These are phyloP conservation scores for Euptelea pleiosperma DNA, from an alignment of 164 flowering plant species.

Conservation along the genomic window DNA sequence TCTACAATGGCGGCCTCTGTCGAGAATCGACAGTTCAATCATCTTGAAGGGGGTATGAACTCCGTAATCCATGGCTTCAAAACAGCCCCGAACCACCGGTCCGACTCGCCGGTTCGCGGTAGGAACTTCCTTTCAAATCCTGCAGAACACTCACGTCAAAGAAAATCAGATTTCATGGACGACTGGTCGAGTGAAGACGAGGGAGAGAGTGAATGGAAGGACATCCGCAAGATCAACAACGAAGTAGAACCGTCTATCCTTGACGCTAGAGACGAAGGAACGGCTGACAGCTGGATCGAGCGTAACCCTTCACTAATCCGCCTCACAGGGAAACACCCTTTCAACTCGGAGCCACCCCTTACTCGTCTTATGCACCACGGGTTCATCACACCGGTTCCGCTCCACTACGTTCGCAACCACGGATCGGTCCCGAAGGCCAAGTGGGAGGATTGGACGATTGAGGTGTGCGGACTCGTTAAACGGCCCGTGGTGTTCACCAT, in stretches of 20 bases:
- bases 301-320: slow-evolving; percentile 76
- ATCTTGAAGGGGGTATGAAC: slow-evolving; percentile 32
- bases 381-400: slow-evolving; percentile 86
- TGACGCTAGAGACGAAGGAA: slow-evolving; percentile 63
- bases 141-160: too few relatives aligned
- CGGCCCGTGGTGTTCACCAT: slow-evolving; percentile 62
- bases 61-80: slow-evolving; percentile 36
- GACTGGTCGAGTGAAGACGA: slow-evolving; percentile 32
- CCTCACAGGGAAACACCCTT: slow-evolving; percentile 95
- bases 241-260: slow-evolving; percentile 55
- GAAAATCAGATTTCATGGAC: background rate
- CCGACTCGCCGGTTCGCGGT: slow-evolving; percentile 35
- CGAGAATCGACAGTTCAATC: slow-evolving; percentile 53
- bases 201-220: slow-evolving; percentile 16
- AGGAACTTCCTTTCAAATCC: slow-evolving; percentile 17
- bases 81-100: slow-evolving; percentile 24
- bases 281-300: slow-evolving; percentile 76
- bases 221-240: slow-evolving; percentile 25
- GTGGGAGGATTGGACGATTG: slow-evolving; percentile 85
- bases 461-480: slow-evolving; percentile 71
- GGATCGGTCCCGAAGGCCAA: slow-evolving; percentile 68
- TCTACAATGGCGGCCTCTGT: slow-evolving; percentile 85
- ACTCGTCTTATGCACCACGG: slow-evolving; percentile 83
- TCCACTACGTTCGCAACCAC: slow-evolving; percentile 98
- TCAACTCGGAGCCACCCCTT: slow-evolving; percentile 82